Evolutionary conservation across 257 asterid genomes (phyloP), one percentile per base, ranked within the genome.

Genomic region (Jaltomata sinuosa): DNA sequence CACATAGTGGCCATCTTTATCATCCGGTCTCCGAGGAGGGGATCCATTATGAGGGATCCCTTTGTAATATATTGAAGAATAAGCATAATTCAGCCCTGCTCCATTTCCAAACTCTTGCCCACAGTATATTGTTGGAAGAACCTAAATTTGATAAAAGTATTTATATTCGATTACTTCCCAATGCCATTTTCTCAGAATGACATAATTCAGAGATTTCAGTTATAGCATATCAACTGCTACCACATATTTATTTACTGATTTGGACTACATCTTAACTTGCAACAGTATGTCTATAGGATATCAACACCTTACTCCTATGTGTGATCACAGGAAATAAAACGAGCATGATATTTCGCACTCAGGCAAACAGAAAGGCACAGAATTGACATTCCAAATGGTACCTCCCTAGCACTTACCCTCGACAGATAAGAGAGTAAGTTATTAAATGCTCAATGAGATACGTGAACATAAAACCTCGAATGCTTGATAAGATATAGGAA

Each of bases 11-110:
- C 98, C 97, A 84, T 95, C 98, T 88, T 93, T 93, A 88, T 93
- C 98, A 87, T 95, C 97, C 47, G 92, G 86, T 85, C 98, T 91
- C 96, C 92, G 91, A 16, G 98, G 97, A 57, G 97, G 98, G 86
- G 98, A 95, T 54, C 93, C 94, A 87, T 86, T 91, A 62, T 87
- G 92, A 38, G 92, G 89, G 84, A 93, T 83, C 84, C 95, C 97
- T 83, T 92, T 93, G 90, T 90, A 91, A 91, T 91, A 95, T 64
- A 91, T 90, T 53, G 98, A 92, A 52, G 98, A 93, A 89, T 92
- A 88, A 18, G 94, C 94, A 87, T 91, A 91, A 86, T 88, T 93
- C 62, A 96, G 88, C 83, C 89, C 85, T 32, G 89, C 38, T 79
- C 90, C 97, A 82, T 77, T 88, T 38, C 84, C 38, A 88, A 87